phyloP scores from a whole-genome alignment of 2,329 filamentous ascomycete species.

The Beauveria bassiana region DNA sequence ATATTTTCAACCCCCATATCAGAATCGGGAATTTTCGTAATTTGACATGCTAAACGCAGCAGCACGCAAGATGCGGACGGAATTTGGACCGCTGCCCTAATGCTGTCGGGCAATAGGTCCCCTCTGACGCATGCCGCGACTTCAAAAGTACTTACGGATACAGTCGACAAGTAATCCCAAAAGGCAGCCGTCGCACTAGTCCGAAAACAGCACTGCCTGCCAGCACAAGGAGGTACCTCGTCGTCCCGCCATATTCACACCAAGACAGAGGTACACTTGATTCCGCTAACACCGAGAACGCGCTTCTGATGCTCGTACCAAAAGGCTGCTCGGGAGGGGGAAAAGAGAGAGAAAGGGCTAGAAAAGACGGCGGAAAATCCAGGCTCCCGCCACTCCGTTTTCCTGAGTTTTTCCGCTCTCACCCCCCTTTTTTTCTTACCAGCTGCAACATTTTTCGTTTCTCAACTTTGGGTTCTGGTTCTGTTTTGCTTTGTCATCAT shows the following conservation, averaged over 20 bases:
- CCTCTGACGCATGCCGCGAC: no score
- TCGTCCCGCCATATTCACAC: neutral
- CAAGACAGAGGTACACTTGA: neutral
- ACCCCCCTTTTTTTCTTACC: neutral
- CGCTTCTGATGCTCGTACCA: no score
- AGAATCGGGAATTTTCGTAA: no score
- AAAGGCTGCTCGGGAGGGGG: neutral
- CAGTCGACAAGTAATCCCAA: neutral
- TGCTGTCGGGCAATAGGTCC: no score
- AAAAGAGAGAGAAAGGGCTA: neutral
- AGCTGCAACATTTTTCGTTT: neutral
- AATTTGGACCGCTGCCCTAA: neutral
- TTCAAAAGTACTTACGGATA: no score
- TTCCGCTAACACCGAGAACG: conserved; percentile 1
- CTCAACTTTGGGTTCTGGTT: neutral
- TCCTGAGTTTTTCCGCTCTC: neutral
- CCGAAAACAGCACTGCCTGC: neutral
- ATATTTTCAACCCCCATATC: no score
- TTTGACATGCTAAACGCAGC: neutral
- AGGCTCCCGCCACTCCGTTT: neutral
- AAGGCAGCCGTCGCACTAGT: neutral
- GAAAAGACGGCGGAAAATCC: neutral
- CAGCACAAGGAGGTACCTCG: neutral
- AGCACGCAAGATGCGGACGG: neutral
- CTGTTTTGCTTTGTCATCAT: conserved; percentile 9